Evolutionary conservation across 2,329 filamentous ascomycete genomes (phyloP), one percentile per base, ranked within the genome.

Genomic region (Fusarium marasasianum): DNA sequence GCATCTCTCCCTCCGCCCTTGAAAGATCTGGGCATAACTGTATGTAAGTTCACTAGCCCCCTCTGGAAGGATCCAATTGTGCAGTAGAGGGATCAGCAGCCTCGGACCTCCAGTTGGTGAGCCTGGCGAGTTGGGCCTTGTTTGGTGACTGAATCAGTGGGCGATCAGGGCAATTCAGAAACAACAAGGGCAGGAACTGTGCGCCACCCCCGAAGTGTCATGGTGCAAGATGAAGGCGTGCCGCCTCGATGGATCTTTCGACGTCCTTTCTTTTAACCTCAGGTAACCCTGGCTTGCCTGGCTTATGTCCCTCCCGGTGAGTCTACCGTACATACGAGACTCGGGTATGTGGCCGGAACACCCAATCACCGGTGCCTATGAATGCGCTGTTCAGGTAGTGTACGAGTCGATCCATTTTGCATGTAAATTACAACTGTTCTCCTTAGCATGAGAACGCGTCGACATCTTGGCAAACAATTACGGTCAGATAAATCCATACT

Each of bases 171-270:
- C 33, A 35, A 35, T 35, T 35, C 33, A 35, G 33, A 35, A 35
- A 35, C 33, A 35, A 44, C n/a, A 47, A 41, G 51, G 45, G 68
- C 66, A 55, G 67, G 66, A 63, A 57, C 66, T 70, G 58, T 74
- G 69, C 75, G 75, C 76, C 76, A 78, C 75, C 63, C 61, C 61
- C 60, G 43, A 68, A 54, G 64, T 66, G 57, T 53, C 63, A 44
- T 50, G 37, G 63, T 70, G 55, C 58, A 45, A 44, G 61, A 51
- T 44, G 45, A 47, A 72, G 72, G 62, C 67, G 48, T 61, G 48
- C 58, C 62, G 48, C 66, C 60, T 67, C 20, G 67, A 72, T 69
- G 43, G 58, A 64, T 69, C 43, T 65, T 53, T 67, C 61, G 64
- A 59, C 48, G 24, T 35, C 22, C 5, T n/a, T 51, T 51, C 31